Evolutionary conservation across 192 early-diverging fungal genomes (phyloP).

Genomic region (Diversispora epigaea): DNA sequence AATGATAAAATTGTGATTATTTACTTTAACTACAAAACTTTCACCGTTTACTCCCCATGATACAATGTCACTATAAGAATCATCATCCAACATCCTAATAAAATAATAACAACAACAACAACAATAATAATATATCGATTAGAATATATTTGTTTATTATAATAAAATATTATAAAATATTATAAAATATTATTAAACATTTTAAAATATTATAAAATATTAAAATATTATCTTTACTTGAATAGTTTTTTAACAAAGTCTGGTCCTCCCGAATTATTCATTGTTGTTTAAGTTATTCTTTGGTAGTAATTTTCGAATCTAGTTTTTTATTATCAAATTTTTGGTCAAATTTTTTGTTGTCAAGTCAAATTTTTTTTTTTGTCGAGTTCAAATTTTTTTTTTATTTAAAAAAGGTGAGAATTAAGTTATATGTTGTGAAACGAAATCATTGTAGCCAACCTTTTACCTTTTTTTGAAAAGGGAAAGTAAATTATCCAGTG

Average conservation of each 20-base stretch:
- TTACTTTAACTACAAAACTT: conserved; percentile 63
- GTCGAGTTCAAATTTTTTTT: no score
- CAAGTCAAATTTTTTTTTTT: no score
- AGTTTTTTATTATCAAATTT: no score
- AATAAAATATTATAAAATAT: neutral
- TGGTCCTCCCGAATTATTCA: conserved; percentile 38
- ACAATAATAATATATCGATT: conserved; percentile 37
- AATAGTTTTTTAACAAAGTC: conserved; percentile 55
- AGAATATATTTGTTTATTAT: conserved; percentile 5
- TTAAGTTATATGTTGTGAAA: no score
- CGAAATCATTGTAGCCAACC: no score
- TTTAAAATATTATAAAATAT: neutral
- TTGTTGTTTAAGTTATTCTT: no score
- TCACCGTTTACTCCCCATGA: conserved; percentile 64
- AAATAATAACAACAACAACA: conserved; percentile 9
- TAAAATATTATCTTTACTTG: conserved; percentile 27
- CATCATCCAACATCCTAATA: conserved; percentile 68
- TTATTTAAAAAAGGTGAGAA: no score
- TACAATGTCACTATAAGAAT: conserved; percentile 54
- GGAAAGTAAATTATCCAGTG: no score
- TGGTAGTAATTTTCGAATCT: no score
- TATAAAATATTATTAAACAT: no score
- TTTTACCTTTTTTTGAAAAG: no score
- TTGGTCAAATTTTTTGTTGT: no score
- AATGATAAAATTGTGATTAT: neutral